Evolutionary conservation across 306 rosid genomes (phyloP), one percentile per base, ranked within the genome.

Genomic region (Castanea sativa): DNA sequence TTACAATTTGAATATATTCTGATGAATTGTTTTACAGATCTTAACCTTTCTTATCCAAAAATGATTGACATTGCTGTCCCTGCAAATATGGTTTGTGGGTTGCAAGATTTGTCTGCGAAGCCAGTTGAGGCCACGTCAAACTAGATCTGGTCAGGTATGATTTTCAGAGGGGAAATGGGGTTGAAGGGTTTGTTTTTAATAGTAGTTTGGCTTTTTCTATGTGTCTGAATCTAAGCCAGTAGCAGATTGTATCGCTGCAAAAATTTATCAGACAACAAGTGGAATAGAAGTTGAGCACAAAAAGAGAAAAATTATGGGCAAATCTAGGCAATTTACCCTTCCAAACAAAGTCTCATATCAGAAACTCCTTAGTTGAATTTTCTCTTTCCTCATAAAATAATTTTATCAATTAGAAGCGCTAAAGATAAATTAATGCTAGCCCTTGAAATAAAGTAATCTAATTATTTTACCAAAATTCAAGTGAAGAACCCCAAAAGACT

Each of bases 31-130:
- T 74, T 75, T 43, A 73, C 96, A 93, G 99, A 91, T 90, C 95
- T 96, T 77, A 96, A 91, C 35, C 87, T 96, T 27, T 8, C 98
- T 14, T 93, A 93, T 84, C 99, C 99, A 21, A 96, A 93, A 82
- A 88, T 91, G 98, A 96, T 96, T 18, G 97, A 96, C 81, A 27
- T 87, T 20, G 99, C 98, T 74, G 97, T 93, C 19, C 99, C 99
- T 5, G 92, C 93, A 5, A 96, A 96, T 77, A 60, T 93, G 92
- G 91, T 86, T 70, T 96, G 98, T 51, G 98, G 99, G 60, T 73
- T 96, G 87, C 99, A 96, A 83, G 82, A 84, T 81, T 49, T 71
- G 57, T 18, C 79, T 45, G 69, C 61, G 49, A 78, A 56, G 73
- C 78, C 75, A 69, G 73, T 9, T 56, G 78, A 85, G 77, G 69